A percentile compares a stretch with the other conserved stretches of the same genome.
These are phyloP conservation scores for Ascochyta pisi DNA, from an alignment of 2,329 filamentous ascomycete genomes.

Conservation along the genomic window DNA sequence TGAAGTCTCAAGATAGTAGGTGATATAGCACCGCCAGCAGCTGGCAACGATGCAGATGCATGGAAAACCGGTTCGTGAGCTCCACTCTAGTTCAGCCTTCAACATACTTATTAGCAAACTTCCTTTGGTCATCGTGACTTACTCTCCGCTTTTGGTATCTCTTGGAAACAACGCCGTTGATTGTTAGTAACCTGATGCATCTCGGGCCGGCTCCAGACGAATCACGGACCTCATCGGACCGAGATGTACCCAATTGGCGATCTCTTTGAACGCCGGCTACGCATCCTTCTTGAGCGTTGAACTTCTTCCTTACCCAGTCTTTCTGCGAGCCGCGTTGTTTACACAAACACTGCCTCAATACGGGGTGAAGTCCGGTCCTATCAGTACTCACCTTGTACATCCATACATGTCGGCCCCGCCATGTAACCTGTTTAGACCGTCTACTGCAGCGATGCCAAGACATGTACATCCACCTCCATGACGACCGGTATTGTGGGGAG, in stretches of 20 bases:
- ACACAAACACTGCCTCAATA: constrained; percentile 9
- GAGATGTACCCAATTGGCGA: constrained; percentile 24
- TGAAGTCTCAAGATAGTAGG: neutral
- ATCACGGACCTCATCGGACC: constrained; percentile 16
- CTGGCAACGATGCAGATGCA: neutral
- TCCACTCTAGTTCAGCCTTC: neutral
- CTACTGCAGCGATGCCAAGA: constrained; percentile 25
- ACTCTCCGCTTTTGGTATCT: neutral
- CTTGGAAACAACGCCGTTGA: constrained; percentile 5
- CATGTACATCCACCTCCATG: constrained; percentile 8
- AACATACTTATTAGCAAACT: neutral
- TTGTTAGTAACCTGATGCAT: neutral
- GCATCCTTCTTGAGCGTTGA: constrained; percentile 10
- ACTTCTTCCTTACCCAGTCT: constrained; percentile 3
- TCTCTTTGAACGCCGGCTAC: constrained; percentile 3
- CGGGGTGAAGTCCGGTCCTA: constrained; percentile 17
- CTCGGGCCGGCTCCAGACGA: constrained; percentile 26
- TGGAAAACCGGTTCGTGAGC: neutral
- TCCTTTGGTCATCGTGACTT: neutral
- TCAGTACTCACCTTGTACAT: constrained; percentile 12
- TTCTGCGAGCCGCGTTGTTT: constrained; percentile 12
- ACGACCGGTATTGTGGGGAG: constrained; percentile 31
- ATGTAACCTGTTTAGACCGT: constrained; percentile 15
- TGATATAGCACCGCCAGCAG: neutral
- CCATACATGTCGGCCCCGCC: constrained; percentile 16